Conservation (phyloP, 495 filamentous ascomycete species). For the Amphirosellinia nigrospora region DNA sequence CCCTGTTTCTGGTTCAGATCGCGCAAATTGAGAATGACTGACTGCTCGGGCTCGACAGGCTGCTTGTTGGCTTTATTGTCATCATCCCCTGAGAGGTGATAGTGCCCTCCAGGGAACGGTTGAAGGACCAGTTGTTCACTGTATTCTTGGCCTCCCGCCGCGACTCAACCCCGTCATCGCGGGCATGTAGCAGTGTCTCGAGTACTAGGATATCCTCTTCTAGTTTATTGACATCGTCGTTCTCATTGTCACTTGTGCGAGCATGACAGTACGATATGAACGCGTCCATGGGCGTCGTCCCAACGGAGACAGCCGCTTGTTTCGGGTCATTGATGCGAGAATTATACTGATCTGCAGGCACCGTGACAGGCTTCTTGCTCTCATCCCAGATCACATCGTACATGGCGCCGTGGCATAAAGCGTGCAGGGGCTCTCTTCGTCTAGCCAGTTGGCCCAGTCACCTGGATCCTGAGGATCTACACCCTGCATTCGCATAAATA, state of each 20-base stretch:
- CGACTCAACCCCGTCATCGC: slow-evolving; percentile 46
- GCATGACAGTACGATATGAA: slow-evolving; percentile 46
- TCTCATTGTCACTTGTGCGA: slow-evolving; percentile 17
- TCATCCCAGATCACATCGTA: slow-evolving; percentile 52
- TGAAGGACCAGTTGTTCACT: slow-evolving; percentile 44
- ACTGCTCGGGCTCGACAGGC: slow-evolving; percentile 20
- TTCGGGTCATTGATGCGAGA: slow-evolving; percentile 22
- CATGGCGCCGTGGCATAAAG: slow-evolving; percentile 53
- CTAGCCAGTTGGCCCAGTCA: slow-evolving; percentile 16
- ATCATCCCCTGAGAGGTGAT: slow-evolving; percentile 28
- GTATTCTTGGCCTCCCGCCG: slow-evolving; percentile 41
- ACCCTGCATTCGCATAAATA: slow-evolving; percentile 26
- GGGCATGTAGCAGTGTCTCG: slow-evolving; percentile 35
- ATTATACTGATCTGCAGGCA: slow-evolving; percentile 42
- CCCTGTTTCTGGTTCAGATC: slow-evolving; percentile 36
- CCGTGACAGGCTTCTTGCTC: slow-evolving; percentile 30
- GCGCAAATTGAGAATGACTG: slow-evolving; percentile 24
- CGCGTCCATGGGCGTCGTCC: slow-evolving; percentile 54
- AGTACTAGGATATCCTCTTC: slow-evolving; percentile 34
- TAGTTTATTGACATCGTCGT: slow-evolving; percentile 29
- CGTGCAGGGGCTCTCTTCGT: slow-evolving; percentile 8
- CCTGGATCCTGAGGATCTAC: background rate
- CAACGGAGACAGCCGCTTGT: slow-evolving; percentile 47
- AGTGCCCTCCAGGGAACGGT: slow-evolving; percentile 40
- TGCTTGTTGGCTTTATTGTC: background rate